Conservation (phyloP, 768 basidiomycete species). For the Collybia sp. region DNA sequence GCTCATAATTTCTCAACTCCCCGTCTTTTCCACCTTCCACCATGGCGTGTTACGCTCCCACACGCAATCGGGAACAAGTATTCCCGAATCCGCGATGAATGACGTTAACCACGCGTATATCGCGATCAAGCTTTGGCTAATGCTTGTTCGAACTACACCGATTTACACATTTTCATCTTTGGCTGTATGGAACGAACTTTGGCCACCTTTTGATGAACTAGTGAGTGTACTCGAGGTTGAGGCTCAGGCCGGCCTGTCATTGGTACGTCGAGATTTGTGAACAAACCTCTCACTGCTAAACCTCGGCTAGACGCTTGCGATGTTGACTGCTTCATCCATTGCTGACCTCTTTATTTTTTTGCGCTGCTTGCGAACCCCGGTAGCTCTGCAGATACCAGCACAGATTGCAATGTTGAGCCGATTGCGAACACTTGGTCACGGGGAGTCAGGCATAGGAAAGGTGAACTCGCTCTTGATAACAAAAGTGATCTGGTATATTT, state of each 20-base stretch:
- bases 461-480: constrained; percentile 26
- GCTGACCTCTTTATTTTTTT: constrained; percentile 65
- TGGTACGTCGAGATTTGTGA: not conserved
- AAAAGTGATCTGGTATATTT: constrained; percentile 3
- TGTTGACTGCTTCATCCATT: constrained; percentile 53
- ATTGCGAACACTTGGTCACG: constrained; percentile 38
- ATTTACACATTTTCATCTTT: constrained; percentile 27
- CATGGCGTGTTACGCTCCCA: constrained; percentile 38
- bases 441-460: constrained; percentile 48
- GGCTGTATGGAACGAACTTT: constrained; percentile 71
- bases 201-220: constrained; percentile 63
- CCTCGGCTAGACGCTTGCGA: constrained; percentile 41
- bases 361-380: constrained; percentile 45
- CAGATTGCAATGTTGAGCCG: constrained; percentile 47
- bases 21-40: constrained; percentile 44
- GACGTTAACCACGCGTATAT: constrained; percentile 69
- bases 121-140: constrained; percentile 67
- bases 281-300: constrained; percentile 1
- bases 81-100: constrained; percentile 39
- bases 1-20: constrained; percentile 45
- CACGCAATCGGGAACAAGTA: constrained; percentile 27
- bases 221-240: constrained; percentile 46
- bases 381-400: constrained; percentile 48
- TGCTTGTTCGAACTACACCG: constrained; percentile 40
- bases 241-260: constrained; percentile 32